Evolutionary conservation across 495 filamentous ascomycete species (phyloP), one percentile per base, ranked within the genome.

Genomic region (Xylaria cubensis): DNA sequence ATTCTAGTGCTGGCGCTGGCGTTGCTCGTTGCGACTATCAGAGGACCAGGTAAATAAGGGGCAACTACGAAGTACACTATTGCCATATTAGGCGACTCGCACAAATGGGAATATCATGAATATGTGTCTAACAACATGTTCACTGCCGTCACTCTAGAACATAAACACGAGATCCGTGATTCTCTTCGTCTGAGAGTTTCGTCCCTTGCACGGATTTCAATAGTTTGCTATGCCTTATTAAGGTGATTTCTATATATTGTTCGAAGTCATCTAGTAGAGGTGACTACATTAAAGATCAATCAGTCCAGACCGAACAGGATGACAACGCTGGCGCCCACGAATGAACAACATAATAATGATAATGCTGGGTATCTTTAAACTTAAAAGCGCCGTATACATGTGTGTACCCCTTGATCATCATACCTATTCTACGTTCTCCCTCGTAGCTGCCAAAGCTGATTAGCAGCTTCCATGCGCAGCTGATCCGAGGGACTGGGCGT

Each of bases 401-500:
- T 69, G n/a, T 26, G 19, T 48, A 17, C 64, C 44, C 46, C 64
- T 34, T 15, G 9, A 32, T n/a, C 19, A 59, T 34, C 19, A 56
- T 24, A 41, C 34, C 34, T 7, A 4, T 36, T 36, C 41, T 67
- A 59, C 42, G 8, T 34, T 12, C 41, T 21, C 51, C 64, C 74
- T 19, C 41, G 65, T 72, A 53, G 34, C 72, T 46, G 74, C 73
- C 39, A 78, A 34, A 48, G 73, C 71, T 73, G 77, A 69, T 50
- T 66, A 44, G 74, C 76, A n/a, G 74, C 69, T 55, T 79, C 77
- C 77, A 74, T 75, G 42, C 74, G 74, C 15, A 79, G 66, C 46
- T 79, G 77, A 26, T 76, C 77, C 48, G 77, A 78, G 34, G 77
- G 77, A 61, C 77, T 79, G 4, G 77, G 77, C 6, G 76, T 74